Evolutionary conservation across 257 asterid species (phyloP).

Genomic region (Ophiorrhiza pumila): DNA sequence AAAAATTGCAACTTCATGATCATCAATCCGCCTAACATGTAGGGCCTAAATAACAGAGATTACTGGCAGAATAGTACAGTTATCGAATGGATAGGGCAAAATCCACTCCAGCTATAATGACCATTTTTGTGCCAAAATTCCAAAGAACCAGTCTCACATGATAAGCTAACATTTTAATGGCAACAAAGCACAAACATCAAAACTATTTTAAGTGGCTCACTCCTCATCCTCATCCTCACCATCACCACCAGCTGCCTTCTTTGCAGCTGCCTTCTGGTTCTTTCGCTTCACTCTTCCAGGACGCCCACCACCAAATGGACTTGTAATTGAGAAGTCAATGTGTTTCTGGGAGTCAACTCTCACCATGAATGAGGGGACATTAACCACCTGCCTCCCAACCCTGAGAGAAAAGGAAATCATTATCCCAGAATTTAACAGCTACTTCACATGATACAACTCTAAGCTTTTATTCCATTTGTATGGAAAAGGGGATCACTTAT

Average conservation of each 20-base stretch:
- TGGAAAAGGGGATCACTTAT: not conserved
- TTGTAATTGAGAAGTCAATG: constrained; percentile 41
- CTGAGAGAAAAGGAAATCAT: constrained; percentile 9
- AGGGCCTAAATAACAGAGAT: too few relatives aligned
- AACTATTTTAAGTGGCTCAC: constrained; percentile 16
- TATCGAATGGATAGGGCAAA: not conserved
- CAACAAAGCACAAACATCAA: not conserved
- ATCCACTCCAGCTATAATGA: not conserved
- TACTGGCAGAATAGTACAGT: too few relatives aligned
- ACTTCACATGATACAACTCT: not conserved
- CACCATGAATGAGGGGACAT: constrained; percentile 47
- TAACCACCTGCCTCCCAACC: constrained; percentile 51
- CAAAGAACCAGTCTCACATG: not conserved
- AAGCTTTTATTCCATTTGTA: not conserved
- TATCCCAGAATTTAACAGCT: not conserved
- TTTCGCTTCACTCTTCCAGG: constrained; percentile 42
- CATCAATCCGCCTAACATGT: too few relatives aligned
- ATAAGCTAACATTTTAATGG: not conserved
- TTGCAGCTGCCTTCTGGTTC: constrained; percentile 43
- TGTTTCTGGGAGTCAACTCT: constrained; percentile 45
- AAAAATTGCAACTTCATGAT: too few relatives aligned
- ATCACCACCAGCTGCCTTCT: constrained; percentile 34
- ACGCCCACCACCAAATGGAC: constrained; percentile 49
- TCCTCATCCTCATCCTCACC: constrained; percentile 37
- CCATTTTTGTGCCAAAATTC: not conserved